Evolutionary conservation across 805 yeast species (phyloP), one percentile per base, ranked within the genome.

Genomic region (Dipodascus albidus): DNA sequence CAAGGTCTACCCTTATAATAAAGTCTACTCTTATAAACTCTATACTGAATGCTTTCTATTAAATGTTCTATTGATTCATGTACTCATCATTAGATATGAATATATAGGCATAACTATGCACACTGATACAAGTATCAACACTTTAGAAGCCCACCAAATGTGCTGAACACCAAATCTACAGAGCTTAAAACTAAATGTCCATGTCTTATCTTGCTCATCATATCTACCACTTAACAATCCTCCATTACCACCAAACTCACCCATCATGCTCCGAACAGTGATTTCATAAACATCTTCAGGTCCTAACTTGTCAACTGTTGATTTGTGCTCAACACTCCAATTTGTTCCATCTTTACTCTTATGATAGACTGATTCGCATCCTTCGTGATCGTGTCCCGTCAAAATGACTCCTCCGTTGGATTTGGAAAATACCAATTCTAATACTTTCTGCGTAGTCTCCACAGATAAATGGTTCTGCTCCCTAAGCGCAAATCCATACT

Each of bases 351-450:
- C 48, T 1, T 33, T 56, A 50, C 75, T 65, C 54, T 63, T 73
- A 64, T 77, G 79, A 65, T 85, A 87, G 66, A 76, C 74, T 38
- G 82, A 78, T 59, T 81, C 83, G 64, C 99, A 93, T 1, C 99
- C 99, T 59, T 83, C 90, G 64, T 93, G 99, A 64, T 93, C 99
- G 68, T 93, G 99, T 0, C 99, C 99, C 0, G 96, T 87, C 47
- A 91, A 69, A 2, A 93, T 80, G 8, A 91, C 73, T 20, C 98
- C 98, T 19, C 84, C 81, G 57, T 55, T 50, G 6, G 54, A 53
- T 23, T 58, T 57, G 41, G 79, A 79, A 65, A 91, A 91, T 15
- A 87, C 75, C n/a, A 82, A 74, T 59, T 85, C 75, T 59, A 93
- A 67, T 1, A 91, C 82, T 56, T 75, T 72, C 63, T 83, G 84